Conservation (phyloP, 305 asterid species). For the Nicotiana rustica region DNA sequence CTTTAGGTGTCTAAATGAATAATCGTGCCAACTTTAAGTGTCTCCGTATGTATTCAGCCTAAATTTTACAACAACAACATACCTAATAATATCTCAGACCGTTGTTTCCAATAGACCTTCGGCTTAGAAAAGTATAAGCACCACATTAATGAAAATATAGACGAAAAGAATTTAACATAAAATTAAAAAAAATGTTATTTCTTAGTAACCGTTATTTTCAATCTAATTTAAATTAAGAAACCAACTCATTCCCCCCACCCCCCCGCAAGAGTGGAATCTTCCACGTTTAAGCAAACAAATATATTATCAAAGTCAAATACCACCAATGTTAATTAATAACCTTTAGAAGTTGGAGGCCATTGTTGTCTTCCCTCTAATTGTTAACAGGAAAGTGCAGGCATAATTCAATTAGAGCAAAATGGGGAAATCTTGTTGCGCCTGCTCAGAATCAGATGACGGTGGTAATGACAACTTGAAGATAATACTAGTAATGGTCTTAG, state of each 20-base stretch:
- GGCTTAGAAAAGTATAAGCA: too few species aligned
- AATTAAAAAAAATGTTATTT: not conserved
- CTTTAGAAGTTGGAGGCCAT: not conserved
- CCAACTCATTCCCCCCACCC: not conserved
- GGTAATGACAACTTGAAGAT: conserved; percentile 37
- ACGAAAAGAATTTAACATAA: too few species aligned
- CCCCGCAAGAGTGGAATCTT: not conserved
- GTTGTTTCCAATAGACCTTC: too few species aligned
- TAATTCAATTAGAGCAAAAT: conserved; percentile 22
- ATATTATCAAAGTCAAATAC: conserved; percentile 27
- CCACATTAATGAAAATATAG: too few species aligned
- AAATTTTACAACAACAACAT: too few species aligned
- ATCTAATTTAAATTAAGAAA: not conserved
- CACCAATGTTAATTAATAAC: not conserved
- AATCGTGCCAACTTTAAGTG: too few species aligned
- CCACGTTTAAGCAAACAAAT: conserved; percentile 21
- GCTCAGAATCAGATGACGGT: conserved; percentile 35
- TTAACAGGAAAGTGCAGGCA: not conserved
- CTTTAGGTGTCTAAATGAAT: too few species aligned
- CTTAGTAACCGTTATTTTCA: not conserved
- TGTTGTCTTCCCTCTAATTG: not conserved
- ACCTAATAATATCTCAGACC: too few species aligned
- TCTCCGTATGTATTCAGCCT: too few species aligned
- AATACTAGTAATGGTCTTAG: conserved; percentile 42
- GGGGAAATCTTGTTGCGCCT: conserved; percentile 50